Conservation (phyloP, 371 early-diverging fungal species). For the Gilbertella persicaria region DNA sequence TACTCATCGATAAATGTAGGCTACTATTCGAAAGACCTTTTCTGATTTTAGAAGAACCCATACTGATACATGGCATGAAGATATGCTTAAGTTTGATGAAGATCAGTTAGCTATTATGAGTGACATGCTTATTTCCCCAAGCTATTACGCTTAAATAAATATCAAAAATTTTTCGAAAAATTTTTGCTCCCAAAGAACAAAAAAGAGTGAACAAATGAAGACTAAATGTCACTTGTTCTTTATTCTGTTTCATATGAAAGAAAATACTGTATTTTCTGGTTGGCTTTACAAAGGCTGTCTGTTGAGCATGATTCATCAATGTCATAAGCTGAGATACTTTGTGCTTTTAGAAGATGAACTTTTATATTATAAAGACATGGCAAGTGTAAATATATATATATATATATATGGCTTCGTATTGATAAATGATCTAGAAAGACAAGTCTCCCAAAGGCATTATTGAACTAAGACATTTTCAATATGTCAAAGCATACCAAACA, state of each 20-base stretch:
- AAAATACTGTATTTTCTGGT: no score
- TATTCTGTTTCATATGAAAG: no score
- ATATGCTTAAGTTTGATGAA: constrained; percentile 73
- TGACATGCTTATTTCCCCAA: constrained; percentile 87
- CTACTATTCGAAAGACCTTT: constrained; percentile 85
- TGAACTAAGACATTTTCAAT: no score
- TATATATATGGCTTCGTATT: no score
- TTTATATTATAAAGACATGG: constrained; percentile 11
- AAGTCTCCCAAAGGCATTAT: constrained; percentile 18
- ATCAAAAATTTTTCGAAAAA: no score
- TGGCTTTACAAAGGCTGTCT: constrained; percentile 1
- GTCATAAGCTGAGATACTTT: constrained; percentile 11
- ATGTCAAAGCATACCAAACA: constrained; percentile 9
- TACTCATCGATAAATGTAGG: constrained; percentile 27
- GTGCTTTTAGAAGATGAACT: constrained; percentile 7
- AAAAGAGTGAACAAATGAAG: no score
- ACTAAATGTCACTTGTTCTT: no score
- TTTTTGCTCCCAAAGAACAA: no score
- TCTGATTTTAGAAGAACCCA: constrained; percentile 92
- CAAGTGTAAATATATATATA: no score
- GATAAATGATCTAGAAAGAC: constrained; percentile 23
- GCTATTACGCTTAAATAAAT: constrained; percentile 67
- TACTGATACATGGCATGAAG: constrained; percentile 93
- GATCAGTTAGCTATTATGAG: constrained; percentile 77
- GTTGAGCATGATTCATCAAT: constrained; percentile 4